Conservation (phyloP, 352 stramenopile species). For the Phytophthora syringae region DNA sequence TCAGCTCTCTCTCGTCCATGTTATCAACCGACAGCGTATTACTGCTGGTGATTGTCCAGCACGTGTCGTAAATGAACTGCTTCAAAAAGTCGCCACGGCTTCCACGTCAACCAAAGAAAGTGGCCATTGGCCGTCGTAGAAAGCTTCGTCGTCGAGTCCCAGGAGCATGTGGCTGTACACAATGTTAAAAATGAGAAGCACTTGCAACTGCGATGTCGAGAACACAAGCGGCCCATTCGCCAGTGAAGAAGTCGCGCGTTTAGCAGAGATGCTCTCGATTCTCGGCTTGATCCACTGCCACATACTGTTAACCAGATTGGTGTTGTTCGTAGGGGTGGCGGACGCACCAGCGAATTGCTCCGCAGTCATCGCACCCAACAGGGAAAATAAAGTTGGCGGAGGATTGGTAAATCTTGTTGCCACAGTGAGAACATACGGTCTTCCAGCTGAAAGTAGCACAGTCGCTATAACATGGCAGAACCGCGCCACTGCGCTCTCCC, state of each 20-base stretch:
- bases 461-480: constrained; percentile 49
- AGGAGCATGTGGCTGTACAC: constrained; percentile 74
- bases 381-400: constrained; percentile 45
- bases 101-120: constrained; percentile 50
- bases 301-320: constrained; percentile 38
- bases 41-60: constrained; percentile 52
- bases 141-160: constrained; percentile 70
- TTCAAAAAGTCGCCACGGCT: constrained; percentile 62
- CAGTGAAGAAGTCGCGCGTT: constrained; percentile 10
- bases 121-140: constrained; percentile 70
- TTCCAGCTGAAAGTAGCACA: constrained; percentile 50
- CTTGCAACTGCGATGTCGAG: constrained; percentile 35
- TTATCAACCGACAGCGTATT: constrained; percentile 21
- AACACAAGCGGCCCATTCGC: constrained; percentile 20
- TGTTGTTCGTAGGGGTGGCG: not conserved
- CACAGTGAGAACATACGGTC: constrained; percentile 54
- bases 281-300: constrained; percentile 44
- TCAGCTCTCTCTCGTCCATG: constrained; percentile 35
- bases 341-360: constrained; percentile 26
- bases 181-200: constrained; percentile 68
- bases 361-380: constrained; percentile 58
- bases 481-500: constrained; percentile 26
- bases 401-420: constrained; percentile 55
- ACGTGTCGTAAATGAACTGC: constrained; percentile 72
- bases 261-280: constrained; percentile 17